Evolutionary conservation across 257 asterid species (phyloP), one percentile per base, ranked within the genome.

Genomic region (Nicotiana obtusifolia): DNA sequence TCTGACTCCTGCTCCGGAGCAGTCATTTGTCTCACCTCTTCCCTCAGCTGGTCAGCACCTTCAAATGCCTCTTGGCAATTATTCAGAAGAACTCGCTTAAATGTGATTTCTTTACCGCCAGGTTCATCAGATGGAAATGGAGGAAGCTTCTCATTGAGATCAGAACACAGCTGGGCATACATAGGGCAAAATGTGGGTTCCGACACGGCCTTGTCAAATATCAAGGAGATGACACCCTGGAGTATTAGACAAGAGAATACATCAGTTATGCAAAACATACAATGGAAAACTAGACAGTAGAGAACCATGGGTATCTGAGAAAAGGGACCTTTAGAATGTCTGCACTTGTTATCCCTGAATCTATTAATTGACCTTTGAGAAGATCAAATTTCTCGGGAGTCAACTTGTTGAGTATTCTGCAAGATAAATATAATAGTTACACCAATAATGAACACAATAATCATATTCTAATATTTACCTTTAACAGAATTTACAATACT

Each of bases 31-130:
- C 92, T 83, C 15, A 88, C 87, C 85, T 96, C 98, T 83, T 96
- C 95, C 88, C 98, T 90, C 88, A 96, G 35, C 80, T 90, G 82
- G 64, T 85, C 95, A 84, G 96, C 91, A 31, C 98, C 98, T 89
- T 96, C 98, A 89, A 96, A 96, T 81, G 88, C 95, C 88, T 91
- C 97, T 83, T 94, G 99, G 89, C 98, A 95, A 85, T n/a, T 94
- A 79, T 94, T 85, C 88, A 95, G 83, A 78, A 95, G 96, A 65
- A 86, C 80, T n/a, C 99, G 88, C 90, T 94, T 95, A 67, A 96
- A 94, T 30, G 99, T 94, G 80, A 96, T 90, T 82, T 88, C 95
- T 90, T 89, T 96, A 20, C 97, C 99, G 73, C 90, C 99, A 49
- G 98, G 97, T 85, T 90, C 97, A 35, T 92, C 98, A 64, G 99